These are phyloP conservation scores for Trichoderma endophyticum DNA, from an alignment of 2,329 filamentous ascomycete species.

Conservation along the genomic window DNA sequence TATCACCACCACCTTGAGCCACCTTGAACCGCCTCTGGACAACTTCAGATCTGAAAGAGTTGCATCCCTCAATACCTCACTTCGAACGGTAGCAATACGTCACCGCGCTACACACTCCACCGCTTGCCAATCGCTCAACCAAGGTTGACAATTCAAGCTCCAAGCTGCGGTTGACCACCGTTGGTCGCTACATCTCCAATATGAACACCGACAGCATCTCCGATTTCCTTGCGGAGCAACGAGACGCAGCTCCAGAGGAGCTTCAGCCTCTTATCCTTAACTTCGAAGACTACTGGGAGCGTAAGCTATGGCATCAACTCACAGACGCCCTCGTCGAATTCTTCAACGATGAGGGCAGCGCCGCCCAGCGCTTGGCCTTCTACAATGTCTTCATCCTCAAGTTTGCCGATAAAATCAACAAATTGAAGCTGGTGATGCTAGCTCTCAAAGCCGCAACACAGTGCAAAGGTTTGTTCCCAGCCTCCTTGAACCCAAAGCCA, in stretches of 20 bases:
- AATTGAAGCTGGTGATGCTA: constrained; percentile 91
- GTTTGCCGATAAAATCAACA: constrained; percentile 98
- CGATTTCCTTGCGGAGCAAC: constrained; percentile 88
- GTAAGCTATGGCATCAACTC: constrained; percentile 98
- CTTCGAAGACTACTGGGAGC: constrained; percentile 97
- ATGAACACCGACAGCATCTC: constrained; percentile 89
- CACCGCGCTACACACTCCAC: background rate
- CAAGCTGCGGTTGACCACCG: background rate
- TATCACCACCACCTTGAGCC: background rate
- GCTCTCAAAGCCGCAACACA: constrained; percentile 83
- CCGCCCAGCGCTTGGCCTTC: constrained; percentile 78
- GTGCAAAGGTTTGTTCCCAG: constrained; percentile 61
- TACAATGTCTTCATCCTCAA: constrained; percentile 94
- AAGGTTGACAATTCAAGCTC: background rate
- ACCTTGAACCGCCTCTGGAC: background rate
- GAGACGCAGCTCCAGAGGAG: constrained; percentile 81
- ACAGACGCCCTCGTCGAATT: constrained; percentile 85
- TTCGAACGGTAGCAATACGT: background rate
- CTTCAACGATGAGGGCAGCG: constrained; percentile 80
- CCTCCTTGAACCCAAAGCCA: background rate
- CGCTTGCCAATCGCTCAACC: background rate
- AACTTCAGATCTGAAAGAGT: background rate
- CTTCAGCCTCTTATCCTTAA: constrained; percentile 83
- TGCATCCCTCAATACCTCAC: background rate
- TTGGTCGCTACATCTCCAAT: constrained; percentile 20